Percentiles rank a stretch among this genome's conserved stretches.
These are phyloP conservation scores for Thinopyrum elongatum DNA, from an alignment of 176 grass and related monocot species.

Conservation along the genomic window DNA sequence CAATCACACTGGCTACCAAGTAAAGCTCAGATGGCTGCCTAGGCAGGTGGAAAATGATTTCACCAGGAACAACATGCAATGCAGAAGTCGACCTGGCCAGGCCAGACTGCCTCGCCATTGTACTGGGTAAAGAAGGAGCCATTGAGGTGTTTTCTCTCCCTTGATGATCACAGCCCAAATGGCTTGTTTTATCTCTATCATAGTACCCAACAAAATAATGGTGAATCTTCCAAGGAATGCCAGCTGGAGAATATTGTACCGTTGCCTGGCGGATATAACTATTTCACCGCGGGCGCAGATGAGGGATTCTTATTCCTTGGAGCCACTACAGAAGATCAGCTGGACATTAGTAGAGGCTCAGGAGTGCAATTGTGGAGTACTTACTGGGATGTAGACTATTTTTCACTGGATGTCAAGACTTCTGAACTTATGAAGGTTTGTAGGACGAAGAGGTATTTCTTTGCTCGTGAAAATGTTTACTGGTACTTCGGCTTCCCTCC, in stretches of 20 bases:
- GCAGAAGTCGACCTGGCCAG: not conserved
- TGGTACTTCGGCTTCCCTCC: slow-evolving; percentile 2
- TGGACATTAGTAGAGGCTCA: not conserved
- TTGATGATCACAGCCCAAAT: not conserved
- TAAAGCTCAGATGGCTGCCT: not conserved
- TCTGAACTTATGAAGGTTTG: not conserved
- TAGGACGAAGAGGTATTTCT: not conserved
- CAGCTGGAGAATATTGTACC: not conserved
- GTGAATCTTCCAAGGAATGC: not conserved
- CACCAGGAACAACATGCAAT: not conserved
- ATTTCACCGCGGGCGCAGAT: not conserved
- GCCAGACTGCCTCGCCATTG: not conserved
- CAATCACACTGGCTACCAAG: not conserved
- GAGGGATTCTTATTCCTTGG: not conserved
- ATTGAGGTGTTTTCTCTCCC: not conserved
- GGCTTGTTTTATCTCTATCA: not conserved
- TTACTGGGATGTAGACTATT: not conserved
- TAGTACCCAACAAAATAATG: not conserved
- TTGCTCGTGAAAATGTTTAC: not conserved
- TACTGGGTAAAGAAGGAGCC: not conserved
- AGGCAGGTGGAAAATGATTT: not conserved
- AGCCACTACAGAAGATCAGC: slow-evolving; percentile 1
- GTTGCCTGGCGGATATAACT: not conserved
- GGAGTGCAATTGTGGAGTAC: not conserved
- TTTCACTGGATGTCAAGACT: not conserved